phyloP scores from a whole-genome alignment of 805 yeast species.

The Spathaspora hagerdaliae region DNA sequence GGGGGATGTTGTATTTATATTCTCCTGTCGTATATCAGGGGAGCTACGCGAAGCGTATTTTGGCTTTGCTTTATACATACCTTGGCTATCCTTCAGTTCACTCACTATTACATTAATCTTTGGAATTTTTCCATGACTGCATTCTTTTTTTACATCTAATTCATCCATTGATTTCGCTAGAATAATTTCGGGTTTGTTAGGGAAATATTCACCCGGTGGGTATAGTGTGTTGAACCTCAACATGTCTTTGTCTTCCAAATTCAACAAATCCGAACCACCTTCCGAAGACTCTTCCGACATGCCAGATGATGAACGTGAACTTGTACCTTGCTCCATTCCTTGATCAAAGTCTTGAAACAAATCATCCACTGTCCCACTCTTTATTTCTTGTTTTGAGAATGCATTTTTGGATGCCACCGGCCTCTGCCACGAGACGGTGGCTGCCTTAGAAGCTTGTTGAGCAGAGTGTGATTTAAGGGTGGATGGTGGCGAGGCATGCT shows the following conservation, averaged over 20 bases:
- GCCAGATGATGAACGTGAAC: slow-evolving; percentile 7
- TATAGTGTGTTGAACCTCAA: neutral
- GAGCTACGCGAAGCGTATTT: slow-evolving; percentile 17
- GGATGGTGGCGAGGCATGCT: slow-evolving; percentile 3
- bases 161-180: slow-evolving; percentile 9
- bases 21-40: slow-evolving; percentile 15
- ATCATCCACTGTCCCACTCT: slow-evolving; percentile 8
- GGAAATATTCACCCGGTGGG: neutral
- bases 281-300: slow-evolving; percentile 3
- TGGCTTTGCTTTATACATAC: neutral
- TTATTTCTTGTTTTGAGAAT: slow-evolving; percentile 1
- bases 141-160: slow-evolving; percentile 6
- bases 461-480: slow-evolving; percentile 4
- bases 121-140: neutral
- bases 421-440: slow-evolving; percentile 25
- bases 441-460: slow-evolving; percentile 27
- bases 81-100: neutral
- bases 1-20: neutral
- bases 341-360: slow-evolving; percentile 40
- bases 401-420: slow-evolving; percentile 9
- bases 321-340: slow-evolving; percentile 10
- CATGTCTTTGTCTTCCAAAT: slow-evolving; percentile 5
- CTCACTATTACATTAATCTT: neutral
- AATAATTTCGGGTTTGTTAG: neutral
- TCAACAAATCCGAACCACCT: slow-evolving; percentile 3